Percentiles rank a stretch among this genome's conserved stretches.
Conservation (phyloP, 2,329 filamentous ascomycete species). For the Beauveria brongniartii region DNA sequence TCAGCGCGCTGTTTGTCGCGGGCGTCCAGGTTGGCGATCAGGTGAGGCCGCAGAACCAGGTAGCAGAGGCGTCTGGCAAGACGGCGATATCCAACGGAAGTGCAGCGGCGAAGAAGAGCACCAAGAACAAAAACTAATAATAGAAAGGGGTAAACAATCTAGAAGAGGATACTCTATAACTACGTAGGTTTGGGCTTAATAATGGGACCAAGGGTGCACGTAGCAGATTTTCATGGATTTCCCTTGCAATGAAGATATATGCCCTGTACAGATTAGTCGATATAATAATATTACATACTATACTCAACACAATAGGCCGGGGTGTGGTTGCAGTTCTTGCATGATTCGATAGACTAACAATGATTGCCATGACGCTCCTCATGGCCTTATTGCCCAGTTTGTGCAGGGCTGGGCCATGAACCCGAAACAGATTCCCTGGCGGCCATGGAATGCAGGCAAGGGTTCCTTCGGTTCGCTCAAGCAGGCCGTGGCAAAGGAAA, state of each 20-base stretch:
- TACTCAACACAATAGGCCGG: neutral
- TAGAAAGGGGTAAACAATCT: neutral
- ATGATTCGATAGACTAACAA: neutral
- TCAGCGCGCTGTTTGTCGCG: conserved; percentile 74
- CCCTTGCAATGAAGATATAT: neutral
- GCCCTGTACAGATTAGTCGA: neutral
- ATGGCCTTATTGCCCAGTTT: neutral
- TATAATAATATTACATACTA: neutral
- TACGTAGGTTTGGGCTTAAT: neutral
- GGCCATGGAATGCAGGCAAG: neutral
- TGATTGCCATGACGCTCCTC: neutral
- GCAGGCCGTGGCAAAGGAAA: too few species aligned
- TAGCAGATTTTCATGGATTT: neutral
- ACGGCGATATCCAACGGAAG: neutral
- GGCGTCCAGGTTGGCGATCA: conserved; percentile 60
- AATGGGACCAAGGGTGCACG: neutral
- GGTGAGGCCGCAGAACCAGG: neutral
- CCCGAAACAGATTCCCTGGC: neutral
- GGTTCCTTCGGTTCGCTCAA: neutral
- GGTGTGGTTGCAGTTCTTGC: neutral
- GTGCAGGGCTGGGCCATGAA: neutral
- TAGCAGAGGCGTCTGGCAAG: neutral
- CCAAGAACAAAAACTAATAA: conserved; percentile 7
- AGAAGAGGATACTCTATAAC: neutral
- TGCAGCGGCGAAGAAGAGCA: neutral